These are phyloP conservation scores for Podaxis sp. DNA, from an alignment of 768 basidiomycete species.

Conservation along the genomic window DNA sequence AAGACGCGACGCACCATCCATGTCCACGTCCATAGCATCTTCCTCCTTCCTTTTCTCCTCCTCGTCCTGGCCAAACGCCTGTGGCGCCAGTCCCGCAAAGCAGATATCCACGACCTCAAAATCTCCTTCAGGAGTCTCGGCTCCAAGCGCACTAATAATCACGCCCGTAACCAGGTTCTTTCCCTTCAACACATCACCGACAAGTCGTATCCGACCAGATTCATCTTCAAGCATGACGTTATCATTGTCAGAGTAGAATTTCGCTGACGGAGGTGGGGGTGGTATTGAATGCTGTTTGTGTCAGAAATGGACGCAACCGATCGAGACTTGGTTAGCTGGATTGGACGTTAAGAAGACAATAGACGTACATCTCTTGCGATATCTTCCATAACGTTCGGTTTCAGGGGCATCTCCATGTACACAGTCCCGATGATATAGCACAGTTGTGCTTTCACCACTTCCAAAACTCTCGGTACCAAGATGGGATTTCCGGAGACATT, in stretches of 20 bases:
- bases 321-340: neutral
- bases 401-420: conserved; percentile 98
- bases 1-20: conserved; percentile 53
- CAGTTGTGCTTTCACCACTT: conserved; percentile 79
- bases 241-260: conserved; percentile 79
- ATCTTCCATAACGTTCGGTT: conserved; percentile 97
- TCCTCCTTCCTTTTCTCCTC: conserved; percentile 25
- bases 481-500: conserved; percentile 59
- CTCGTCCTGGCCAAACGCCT: conserved; percentile 34
- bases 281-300: conserved; percentile 78
- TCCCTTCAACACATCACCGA: conserved; percentile 66
- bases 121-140: conserved; percentile 86
- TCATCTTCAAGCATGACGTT: conserved; percentile 93
- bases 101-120: conserved; percentile 93
- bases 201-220: conserved; percentile 86
- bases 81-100: conserved; percentile 79
- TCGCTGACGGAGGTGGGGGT: conserved; percentile 72
- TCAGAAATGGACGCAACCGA: neutral
- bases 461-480: conserved; percentile 79
- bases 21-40: conserved; percentile 66
- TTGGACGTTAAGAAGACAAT: conserved; percentile 3
- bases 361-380: conserved; percentile 79
- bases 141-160: conserved; percentile 85
- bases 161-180: conserved; percentile 85
- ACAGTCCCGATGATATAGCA: conserved; percentile 95